Evolutionary conservation across 208 protist species (phyloP).

Genomic region (Trypanosomatidae sp.): DNA sequence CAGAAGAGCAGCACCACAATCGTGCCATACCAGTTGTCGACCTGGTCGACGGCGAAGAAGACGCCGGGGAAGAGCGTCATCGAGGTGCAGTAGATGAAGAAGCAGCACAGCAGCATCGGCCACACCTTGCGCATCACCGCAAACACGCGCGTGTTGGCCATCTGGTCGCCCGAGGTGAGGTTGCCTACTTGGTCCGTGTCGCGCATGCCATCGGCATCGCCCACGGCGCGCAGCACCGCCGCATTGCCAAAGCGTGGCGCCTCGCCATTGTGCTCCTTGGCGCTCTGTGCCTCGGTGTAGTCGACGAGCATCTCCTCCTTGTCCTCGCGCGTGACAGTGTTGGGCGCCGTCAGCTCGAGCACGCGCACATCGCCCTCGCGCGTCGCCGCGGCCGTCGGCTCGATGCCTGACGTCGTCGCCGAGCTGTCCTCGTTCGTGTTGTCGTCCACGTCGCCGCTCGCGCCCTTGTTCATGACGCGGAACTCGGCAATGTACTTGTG

Average conservation of each 20-base stretch:
- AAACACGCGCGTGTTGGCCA: constrained; percentile 21
- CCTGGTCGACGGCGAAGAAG: constrained; percentile 21
- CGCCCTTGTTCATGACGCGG: constrained; percentile 9
- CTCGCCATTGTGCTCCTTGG: not conserved
- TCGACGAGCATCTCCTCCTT: constrained; percentile 26
- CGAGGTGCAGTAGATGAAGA: constrained; percentile 42
- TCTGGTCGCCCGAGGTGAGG: constrained; percentile 44
- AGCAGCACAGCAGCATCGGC: constrained; percentile 54
- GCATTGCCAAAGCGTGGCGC: constrained; percentile 2
- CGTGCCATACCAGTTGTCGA: constrained; percentile 38
- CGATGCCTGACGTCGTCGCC: too few species aligned
- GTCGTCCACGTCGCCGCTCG: constrained; percentile 5
- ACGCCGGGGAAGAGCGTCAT: constrained; percentile 63
- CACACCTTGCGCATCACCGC: constrained; percentile 38
- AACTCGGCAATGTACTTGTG: constrained; percentile 66
- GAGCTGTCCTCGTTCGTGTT: constrained; percentile 5
- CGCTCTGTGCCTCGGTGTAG: not conserved
- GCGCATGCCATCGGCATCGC: constrained; percentile 44
- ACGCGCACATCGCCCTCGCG: constrained; percentile 16
- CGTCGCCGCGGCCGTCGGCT: not conserved
- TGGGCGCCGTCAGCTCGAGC: constrained; percentile 3
- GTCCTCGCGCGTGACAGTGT: constrained; percentile 20
- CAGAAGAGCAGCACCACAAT: constrained; percentile 46
- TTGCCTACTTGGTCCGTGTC: constrained; percentile 9
- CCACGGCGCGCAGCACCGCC: constrained; percentile 16